Conservation (phyloP, 2,329 filamentous ascomycete genomes). For the Hypoxylon sp. region DNA sequence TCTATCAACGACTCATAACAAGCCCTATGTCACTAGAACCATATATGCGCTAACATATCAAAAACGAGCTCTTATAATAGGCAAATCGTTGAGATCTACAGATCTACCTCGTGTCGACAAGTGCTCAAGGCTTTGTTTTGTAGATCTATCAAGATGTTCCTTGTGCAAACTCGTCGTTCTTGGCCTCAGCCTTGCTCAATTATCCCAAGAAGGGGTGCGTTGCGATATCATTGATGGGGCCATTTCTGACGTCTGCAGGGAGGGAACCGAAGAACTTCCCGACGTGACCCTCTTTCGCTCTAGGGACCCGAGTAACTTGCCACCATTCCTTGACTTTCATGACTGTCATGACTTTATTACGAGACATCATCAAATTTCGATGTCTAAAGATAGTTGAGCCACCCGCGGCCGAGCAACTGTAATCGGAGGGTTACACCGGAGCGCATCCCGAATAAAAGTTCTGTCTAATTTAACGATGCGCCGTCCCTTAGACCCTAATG, state of each 20-base stretch:
- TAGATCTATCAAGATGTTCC: slow-evolving; percentile 36
- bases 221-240: slow-evolving; percentile 17
- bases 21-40: slow-evolving; percentile 4
- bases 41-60: slow-evolving; percentile 9
- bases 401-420: slow-evolving; percentile 33
- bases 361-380: slow-evolving; percentile 23
- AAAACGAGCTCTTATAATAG: slow-evolving; percentile 3
- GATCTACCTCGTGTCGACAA: slow-evolving; percentile 44
- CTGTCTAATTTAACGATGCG: slow-evolving; percentile 35
- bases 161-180: slow-evolving; percentile 18
- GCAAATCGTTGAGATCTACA: slow-evolving; percentile 36
- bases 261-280: slow-evolving; percentile 6
- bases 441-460: slow-evolving; percentile 26
- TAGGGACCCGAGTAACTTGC: slow-evolving; percentile 11
- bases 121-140: slow-evolving; percentile 9
- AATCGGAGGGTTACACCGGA: slow-evolving; percentile 34
- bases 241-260: slow-evolving; percentile 20
- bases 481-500: slow-evolving; percentile 20
- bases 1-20: slow-evolving; percentile 4
- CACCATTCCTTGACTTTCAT: slow-evolving; percentile 5
- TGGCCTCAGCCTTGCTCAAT: slow-evolving; percentile 15
- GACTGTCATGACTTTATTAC: slow-evolving; percentile 21
- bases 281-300: slow-evolving; percentile 1
- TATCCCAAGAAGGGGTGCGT: slow-evolving; percentile 6
- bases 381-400: slow-evolving; percentile 33